Percentiles rank a stretch among this genome's conserved stretches.
Conservation (phyloP, 352 stramenopile species). For the Globisporangium canariense region DNA sequence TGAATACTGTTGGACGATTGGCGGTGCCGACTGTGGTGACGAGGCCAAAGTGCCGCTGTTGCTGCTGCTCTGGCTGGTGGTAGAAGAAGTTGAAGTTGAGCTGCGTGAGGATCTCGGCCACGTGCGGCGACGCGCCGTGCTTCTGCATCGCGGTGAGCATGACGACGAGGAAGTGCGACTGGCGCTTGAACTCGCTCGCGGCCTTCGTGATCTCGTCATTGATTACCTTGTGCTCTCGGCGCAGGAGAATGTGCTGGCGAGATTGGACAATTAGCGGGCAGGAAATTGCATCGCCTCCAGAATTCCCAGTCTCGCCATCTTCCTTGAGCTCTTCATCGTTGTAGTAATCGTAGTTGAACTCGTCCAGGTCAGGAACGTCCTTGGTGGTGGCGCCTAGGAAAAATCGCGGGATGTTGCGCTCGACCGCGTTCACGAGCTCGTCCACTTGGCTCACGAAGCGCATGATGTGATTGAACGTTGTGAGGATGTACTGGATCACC, state of each 20-base stretch:
- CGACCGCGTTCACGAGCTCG: slow-evolving; percentile 43
- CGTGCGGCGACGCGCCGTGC: slow-evolving; percentile 60
- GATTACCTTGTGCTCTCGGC: slow-evolving; percentile 17
- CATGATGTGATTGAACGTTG: slow-evolving; percentile 74
- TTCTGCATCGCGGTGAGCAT: slow-evolving; percentile 75
- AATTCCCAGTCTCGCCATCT: slow-evolving; percentile 3
- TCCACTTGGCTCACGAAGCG: slow-evolving; percentile 52
- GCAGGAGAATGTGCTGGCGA: slow-evolving; percentile 2
- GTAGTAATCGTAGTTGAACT: not conserved
- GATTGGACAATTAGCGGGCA: not conserved
- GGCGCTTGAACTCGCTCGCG: slow-evolving; percentile 54
- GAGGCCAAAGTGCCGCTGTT: not conserved
- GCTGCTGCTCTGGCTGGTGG: slow-evolving; percentile 30
- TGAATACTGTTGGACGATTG: not conserved
- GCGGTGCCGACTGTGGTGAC: too few relatives aligned
- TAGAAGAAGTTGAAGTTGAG: slow-evolving; percentile 83
- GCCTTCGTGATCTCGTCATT: slow-evolving; percentile 35
- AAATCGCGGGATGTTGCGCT: slow-evolving; percentile 39
- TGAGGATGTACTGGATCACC: slow-evolving; percentile 68
- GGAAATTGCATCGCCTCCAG: not conserved
- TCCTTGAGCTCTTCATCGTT: not conserved
- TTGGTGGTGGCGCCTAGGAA: slow-evolving; percentile 21
- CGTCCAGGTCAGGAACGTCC: not conserved
- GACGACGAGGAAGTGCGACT: slow-evolving; percentile 66
- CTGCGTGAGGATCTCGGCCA: slow-evolving; percentile 61